phyloP scores from a whole-genome alignment of 2,329 filamentous ascomycete genomes.

The Chaetomium sp. region DNA sequence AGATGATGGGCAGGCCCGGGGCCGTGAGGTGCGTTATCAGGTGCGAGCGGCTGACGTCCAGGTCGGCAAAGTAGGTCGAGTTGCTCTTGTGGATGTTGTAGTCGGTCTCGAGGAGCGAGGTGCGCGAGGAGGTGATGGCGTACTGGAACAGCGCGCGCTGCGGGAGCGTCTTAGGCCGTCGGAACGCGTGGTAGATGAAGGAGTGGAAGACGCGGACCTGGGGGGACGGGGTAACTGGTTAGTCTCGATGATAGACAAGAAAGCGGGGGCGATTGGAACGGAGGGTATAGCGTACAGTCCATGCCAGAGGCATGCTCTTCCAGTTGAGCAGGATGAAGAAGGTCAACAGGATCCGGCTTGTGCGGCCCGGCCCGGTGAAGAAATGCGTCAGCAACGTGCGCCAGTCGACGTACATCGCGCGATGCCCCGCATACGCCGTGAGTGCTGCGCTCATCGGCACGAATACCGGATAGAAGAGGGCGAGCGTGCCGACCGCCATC shows the following conservation, averaged over 20 bases:
- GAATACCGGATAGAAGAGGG: constrained; percentile 45
- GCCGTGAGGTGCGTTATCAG: constrained; percentile 70
- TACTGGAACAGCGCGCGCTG: constrained; percentile 43
- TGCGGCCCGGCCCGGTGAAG: constrained; percentile 57
- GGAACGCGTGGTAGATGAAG: constrained; percentile 40
- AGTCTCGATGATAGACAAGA: background rate
- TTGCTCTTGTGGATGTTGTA: constrained; percentile 48
- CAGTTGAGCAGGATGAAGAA: constrained; percentile 64
- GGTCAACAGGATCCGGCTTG: constrained; percentile 55
- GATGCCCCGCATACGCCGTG: constrained; percentile 48
- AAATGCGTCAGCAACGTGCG: constrained; percentile 45
- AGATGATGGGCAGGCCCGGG: constrained; percentile 57
- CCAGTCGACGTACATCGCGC: constrained; percentile 50
- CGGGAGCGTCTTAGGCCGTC: constrained; percentile 33
- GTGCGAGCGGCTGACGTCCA: constrained; percentile 81
- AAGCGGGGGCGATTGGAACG: too few relatives aligned
- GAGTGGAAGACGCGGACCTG: constrained; percentile 43
- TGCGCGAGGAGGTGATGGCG: constrained; percentile 38
- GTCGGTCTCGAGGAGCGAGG: constrained; percentile 43
- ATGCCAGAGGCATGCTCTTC: constrained; percentile 74
- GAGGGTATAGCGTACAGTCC: constrained; percentile 72
- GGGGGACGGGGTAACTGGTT: background rate
- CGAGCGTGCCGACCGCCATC: constrained; percentile 40
- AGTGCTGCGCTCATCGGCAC: constrained; percentile 47
- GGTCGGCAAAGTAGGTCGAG: constrained; percentile 81